Conservation (phyloP, 1,284 basidiomycete species). For the Agroathelia rolfsii region DNA sequence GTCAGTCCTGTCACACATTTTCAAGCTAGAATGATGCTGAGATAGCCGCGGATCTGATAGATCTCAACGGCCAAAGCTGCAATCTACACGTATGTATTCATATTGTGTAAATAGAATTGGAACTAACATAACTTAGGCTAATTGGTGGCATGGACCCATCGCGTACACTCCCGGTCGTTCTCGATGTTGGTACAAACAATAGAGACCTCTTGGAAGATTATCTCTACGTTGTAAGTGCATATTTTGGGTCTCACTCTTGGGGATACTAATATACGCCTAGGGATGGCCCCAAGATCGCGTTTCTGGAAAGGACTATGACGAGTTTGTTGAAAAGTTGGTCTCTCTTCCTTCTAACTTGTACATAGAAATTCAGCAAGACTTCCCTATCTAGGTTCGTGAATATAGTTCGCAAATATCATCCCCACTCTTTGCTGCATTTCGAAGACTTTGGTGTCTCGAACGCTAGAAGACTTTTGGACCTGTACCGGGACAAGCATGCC, state of each 20-base stretch:
- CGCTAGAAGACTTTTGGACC: constrained; percentile 60
- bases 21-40: neutral
- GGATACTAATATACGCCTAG: constrained; percentile 22
- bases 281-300: constrained; percentile 59
- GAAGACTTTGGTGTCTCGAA: constrained; percentile 75
- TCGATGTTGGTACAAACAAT: constrained; percentile 79
- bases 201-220: constrained; percentile 48
- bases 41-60: constrained; percentile 23
- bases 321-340: constrained; percentile 55
- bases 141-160: constrained; percentile 76
- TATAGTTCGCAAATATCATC: constrained; percentile 37
- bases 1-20: neutral
- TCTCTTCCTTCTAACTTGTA: neutral
- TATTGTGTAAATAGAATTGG: constrained; percentile 3
- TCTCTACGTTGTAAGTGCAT: constrained; percentile 60
- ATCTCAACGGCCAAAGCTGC: constrained; percentile 84
- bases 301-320: constrained; percentile 57
- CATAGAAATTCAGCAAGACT: neutral
- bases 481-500: constrained; percentile 56
- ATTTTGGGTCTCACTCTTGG: neutral
- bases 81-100: constrained; percentile 58
- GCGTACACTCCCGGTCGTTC: constrained; percentile 50
- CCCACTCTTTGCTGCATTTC: constrained; percentile 53
- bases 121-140: constrained; percentile 30
- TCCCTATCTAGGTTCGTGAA: constrained; percentile 31